phyloP scores from a whole-genome alignment of 306 rosid genomes.

The Prunus davidiana region DNA sequence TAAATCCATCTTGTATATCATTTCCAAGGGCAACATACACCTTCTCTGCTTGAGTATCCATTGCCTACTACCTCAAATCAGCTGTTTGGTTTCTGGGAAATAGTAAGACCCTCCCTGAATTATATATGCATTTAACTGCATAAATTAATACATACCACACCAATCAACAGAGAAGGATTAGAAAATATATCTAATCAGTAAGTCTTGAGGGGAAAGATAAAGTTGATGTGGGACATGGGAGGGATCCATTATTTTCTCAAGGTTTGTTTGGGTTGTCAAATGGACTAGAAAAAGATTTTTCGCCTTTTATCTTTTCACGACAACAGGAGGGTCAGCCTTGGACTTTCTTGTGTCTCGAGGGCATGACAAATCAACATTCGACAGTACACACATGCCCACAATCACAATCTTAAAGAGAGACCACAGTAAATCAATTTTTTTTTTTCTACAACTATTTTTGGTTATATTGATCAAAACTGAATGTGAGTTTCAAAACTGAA shows the following conservation, averaged over 20 bases:
- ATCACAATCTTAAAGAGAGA: neutral
- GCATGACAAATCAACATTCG: slow-evolving; percentile 17
- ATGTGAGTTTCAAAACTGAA: too few relatives aligned
- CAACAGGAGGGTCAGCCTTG: slow-evolving; percentile 1
- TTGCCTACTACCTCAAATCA: neutral
- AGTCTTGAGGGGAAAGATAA: neutral
- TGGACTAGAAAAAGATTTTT: neutral
- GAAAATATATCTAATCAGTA: neutral
- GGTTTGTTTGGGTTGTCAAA: neutral
- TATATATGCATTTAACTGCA: slow-evolving; percentile 6
- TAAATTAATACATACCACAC: neutral
- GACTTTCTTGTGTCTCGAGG: slow-evolving; percentile 13
- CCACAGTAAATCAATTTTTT: too few relatives aligned
- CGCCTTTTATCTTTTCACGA: neutral
- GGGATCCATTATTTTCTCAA: neutral
- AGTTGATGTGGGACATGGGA: neutral
- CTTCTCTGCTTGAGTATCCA: slow-evolving; percentile 21
- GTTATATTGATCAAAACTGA: too few relatives aligned
- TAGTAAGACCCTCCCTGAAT: neutral
- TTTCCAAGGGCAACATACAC: slow-evolving; percentile 31
- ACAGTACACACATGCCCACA: neutral
- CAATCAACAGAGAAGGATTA: neutral
- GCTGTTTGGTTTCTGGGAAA: neutral
- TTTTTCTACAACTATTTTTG: too few relatives aligned
- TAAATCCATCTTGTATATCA: slow-evolving; percentile 34